Base-by-base conservation (phyloP, 1,284 basidiomycete species). In the Porogramme epimiltina region DNA sequence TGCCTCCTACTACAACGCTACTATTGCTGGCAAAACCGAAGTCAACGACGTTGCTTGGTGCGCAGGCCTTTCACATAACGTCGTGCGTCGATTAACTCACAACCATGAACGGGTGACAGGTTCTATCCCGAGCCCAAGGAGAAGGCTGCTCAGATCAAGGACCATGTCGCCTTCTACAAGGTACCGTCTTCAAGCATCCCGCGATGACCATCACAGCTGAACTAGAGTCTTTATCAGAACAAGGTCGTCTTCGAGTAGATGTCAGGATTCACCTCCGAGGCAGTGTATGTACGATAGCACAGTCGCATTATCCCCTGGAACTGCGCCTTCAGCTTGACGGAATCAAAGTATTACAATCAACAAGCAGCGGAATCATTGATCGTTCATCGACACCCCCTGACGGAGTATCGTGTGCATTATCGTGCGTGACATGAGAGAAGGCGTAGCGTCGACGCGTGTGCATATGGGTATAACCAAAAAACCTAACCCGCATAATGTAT, bases 151-250 rank as follows among this genome's bases (percentile, higher is more conserved):
- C 62, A 75, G 15, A 85, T 88, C 62, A 74, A 84, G 64, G 72
- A 73, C 16, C 80, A 84, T 58, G 70, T 87, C 31, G 85, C 84
- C 0, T 87, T 87, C 62, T 84, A 87, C 70, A 85, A 85, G 75
- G 85, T 80, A 42, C 36, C 38, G 3, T 6, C 25, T 22, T 40
- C 5, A 41, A 25, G 24, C 38, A 3, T 18, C 28, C 13, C 6
- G 28, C 34, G 34, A 37, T 8, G n/a, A 18, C 34, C 34, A 5
- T 13, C n/a, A 37, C 25, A 13, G 18, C 45, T 52, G 34, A 49
- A 19, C 19, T 24, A 22, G n/a, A 20, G 13, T 8, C 5, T 8
- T 16, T 37, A 15, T 42, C 37, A 66, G 65, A 64, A 58, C 51
- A 65, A 66, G 50, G 64, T 66, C 42, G 37, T 51, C 22, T 54